Evolutionary conservation across 345 rosid species (phyloP).

Genomic region (Bruguiera sexangula): DNA sequence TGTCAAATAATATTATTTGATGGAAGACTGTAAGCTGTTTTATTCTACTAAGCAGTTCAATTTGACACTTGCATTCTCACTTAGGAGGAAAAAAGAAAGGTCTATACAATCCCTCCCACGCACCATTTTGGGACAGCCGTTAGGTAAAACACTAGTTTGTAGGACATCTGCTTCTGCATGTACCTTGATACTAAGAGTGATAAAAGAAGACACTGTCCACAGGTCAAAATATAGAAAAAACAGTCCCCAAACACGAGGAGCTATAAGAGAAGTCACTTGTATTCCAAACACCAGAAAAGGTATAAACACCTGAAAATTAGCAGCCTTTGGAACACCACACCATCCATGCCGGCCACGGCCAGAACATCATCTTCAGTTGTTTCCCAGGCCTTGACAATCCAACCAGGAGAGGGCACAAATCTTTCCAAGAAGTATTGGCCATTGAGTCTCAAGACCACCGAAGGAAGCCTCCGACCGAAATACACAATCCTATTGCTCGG

Average conservation of each 20-base stretch:
- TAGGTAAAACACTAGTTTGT: too few species aligned
- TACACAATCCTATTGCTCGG: conserved; percentile 70
- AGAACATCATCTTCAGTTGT: conserved; percentile 78
- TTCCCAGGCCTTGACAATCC: conserved; percentile 87
- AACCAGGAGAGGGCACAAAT: conserved; percentile 85
- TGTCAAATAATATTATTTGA: background rate
- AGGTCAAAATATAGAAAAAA: background rate
- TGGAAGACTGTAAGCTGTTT: background rate
- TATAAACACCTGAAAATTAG: conserved; percentile 69
- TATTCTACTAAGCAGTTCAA: background rate
- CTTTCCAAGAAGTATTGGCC: conserved; percentile 61
- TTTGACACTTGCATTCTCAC: too few species aligned
- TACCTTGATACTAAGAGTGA: too few species aligned
- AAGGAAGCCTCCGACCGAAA: conserved; percentile 58
- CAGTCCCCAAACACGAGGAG: background rate
- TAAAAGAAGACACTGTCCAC: too few species aligned
- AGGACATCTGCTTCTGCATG: too few species aligned
- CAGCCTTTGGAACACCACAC: conserved; percentile 74
- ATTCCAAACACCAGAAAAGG: background rate
- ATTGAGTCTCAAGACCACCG: conserved; percentile 25
- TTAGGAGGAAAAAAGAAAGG: too few species aligned
- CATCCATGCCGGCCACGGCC: conserved; percentile 71
- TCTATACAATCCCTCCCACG: too few species aligned
- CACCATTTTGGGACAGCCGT: too few species aligned
- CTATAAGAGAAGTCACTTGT: too few species aligned